These are phyloP conservation scores for Argentina anserina DNA, from an alignment of 306 rosid species.

Conservation along the genomic window DNA sequence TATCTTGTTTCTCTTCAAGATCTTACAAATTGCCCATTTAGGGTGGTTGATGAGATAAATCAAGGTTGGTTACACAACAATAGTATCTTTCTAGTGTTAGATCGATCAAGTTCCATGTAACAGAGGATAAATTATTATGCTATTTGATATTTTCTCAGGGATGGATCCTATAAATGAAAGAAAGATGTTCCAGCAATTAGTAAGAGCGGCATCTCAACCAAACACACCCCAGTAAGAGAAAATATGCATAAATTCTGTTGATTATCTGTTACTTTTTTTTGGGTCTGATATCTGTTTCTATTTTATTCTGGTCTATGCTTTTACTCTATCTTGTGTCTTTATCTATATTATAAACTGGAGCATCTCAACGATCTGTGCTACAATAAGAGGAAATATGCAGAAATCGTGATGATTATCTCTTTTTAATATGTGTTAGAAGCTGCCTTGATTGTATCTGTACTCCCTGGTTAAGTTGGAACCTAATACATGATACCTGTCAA, in stretches of 20 bases:
- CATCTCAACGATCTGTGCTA: not conserved
- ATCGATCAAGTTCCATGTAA: not conserved
- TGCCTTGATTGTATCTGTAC: not conserved
- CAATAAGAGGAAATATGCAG: not conserved
- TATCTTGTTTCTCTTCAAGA: constrained; percentile 98
- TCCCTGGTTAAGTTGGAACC: not conserved
- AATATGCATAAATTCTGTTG: not conserved
- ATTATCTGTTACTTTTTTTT: not conserved
- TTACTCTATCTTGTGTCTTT: not conserved
- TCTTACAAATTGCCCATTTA: constrained; percentile 92
- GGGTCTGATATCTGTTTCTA: not conserved
- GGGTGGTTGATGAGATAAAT: constrained; percentile 97
- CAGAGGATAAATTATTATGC: constrained; percentile 11
- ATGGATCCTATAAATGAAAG: constrained; percentile 99
- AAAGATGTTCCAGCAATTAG: constrained; percentile 97
- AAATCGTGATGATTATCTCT: not conserved
- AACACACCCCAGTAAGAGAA: constrained; percentile 87
- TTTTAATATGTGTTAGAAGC: not conserved
- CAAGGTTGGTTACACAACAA: constrained; percentile 57
- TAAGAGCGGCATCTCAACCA: constrained; percentile 93
- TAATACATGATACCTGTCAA: constrained; percentile 6
- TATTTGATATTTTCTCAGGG: constrained; percentile 42
- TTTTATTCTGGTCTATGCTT: not conserved
- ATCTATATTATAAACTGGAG: not conserved
- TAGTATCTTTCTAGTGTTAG: not conserved